Conservation (phyloP, 1,284 basidiomycete species). For the Chondrostereum purpureum region DNA sequence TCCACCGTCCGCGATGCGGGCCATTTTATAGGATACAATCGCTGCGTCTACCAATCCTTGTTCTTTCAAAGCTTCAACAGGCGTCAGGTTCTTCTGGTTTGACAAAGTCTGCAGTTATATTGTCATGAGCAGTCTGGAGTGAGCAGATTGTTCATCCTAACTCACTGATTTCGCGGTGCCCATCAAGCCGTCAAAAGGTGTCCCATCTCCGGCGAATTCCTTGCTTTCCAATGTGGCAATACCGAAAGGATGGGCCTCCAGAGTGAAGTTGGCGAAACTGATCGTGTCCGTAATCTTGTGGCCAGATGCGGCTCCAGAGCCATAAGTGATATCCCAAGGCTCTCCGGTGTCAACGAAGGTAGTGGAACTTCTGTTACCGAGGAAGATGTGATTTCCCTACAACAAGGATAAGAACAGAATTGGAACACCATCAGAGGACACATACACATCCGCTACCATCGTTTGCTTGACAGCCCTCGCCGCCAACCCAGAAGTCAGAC, state of each 20-base stretch:
- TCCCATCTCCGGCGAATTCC: conserved; percentile 34
- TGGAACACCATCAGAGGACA: neutral
- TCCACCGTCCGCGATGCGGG: conserved; percentile 46
- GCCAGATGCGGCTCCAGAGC: conserved; percentile 44
- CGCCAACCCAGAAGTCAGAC: conserved; percentile 63
- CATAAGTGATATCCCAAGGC: conserved; percentile 39
- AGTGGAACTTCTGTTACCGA: conserved; percentile 46
- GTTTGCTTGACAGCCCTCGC: conserved; percentile 30
- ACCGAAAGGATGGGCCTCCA: conserved; percentile 47
- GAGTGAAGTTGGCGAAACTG: conserved; percentile 5
- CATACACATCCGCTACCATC: conserved; percentile 11
- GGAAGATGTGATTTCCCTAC: conserved; percentile 46
- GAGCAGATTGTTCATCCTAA: neutral
- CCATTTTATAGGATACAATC: conserved; percentile 62
- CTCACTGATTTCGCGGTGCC: conserved; percentile 53
- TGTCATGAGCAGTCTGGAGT: too few species aligned
- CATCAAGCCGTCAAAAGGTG: conserved; percentile 64
- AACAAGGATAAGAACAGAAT: neutral
- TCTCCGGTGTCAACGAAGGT: conserved; percentile 31
- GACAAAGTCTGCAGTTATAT: conserved; percentile 45
- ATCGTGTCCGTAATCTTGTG: conserved; percentile 1
- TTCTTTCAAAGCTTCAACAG: conserved; percentile 52
- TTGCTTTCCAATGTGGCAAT: conserved; percentile 43
- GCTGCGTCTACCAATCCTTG: conserved; percentile 46
- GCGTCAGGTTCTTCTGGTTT: conserved; percentile 47